Percentiles rank a stretch among this genome's conserved stretches.
phyloP scores from a whole-genome alignment of 495 filamentous ascomycete species.

The Neurospora cerealis region DNA sequence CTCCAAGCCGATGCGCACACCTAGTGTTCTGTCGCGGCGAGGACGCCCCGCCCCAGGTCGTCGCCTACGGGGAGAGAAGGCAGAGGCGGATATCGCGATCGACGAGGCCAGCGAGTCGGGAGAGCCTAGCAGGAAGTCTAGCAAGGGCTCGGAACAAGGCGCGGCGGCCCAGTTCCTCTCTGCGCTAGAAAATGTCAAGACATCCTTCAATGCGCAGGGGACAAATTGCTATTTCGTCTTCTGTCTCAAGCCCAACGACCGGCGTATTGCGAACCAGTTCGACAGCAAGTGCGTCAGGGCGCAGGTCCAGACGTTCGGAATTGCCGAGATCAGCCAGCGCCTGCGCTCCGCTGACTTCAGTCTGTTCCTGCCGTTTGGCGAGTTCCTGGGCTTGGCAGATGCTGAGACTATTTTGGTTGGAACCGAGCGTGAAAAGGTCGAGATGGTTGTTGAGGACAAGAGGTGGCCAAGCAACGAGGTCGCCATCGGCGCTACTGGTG shows the following conservation, averaged over 20 bases:
- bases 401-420: constrained; percentile 75
- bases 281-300: constrained; percentile 95
- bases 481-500: constrained; percentile 78
- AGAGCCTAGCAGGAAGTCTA: constrained; percentile 23
- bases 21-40: constrained; percentile 72
- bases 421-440: constrained; percentile 86
- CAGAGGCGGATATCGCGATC: constrained; percentile 29
- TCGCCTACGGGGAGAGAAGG: constrained; percentile 23
- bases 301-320: constrained; percentile 90
- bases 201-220: constrained; percentile 67
- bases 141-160: constrained; percentile 52
- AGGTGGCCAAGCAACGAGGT: constrained; percentile 90
- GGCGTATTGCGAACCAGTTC: constrained; percentile 95
- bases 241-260: constrained; percentile 94
- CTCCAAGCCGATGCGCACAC: constrained; percentile 84
- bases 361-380: constrained; percentile 88
- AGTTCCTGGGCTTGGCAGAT: constrained; percentile 85
- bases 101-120: constrained; percentile 42
- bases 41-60: constrained; percentile 34
- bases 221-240: constrained; percentile 94
- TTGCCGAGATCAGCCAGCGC: constrained; percentile 92
- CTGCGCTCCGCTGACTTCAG: constrained; percentile 90
- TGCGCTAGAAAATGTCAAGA: constrained; percentile 78
- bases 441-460: constrained; percentile 78
- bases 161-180: constrained; percentile 87